These are phyloP conservation scores for Sanghuangporus weigelae DNA, from an alignment of 1,284 basidiomycete genomes.

Conservation along the genomic window DNA sequence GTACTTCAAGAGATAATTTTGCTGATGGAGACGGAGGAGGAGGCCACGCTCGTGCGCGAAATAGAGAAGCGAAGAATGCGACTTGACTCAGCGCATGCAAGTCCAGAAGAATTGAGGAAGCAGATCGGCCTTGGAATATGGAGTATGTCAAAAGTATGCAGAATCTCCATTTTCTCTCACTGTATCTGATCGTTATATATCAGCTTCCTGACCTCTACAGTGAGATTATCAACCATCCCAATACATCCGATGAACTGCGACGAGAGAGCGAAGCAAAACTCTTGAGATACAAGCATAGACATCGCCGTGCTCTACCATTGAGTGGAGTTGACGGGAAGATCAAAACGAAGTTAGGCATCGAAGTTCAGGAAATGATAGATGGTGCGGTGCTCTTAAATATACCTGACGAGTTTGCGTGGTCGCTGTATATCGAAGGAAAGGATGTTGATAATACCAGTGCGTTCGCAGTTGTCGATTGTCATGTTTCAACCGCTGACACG, in stretches of 20 bases:
- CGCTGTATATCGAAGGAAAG: slow-evolving; percentile 68
- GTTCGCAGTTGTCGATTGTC: slow-evolving; percentile 22
- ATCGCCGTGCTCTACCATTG: slow-evolving; percentile 49
- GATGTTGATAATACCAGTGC: slow-evolving; percentile 68
- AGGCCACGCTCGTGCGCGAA: slow-evolving; percentile 50
- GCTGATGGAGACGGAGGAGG: slow-evolving; percentile 59
- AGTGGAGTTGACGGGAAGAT: slow-evolving; percentile 35
- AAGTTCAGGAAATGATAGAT: slow-evolving; percentile 64
- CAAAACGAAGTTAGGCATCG: slow-evolving; percentile 50
- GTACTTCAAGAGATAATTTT: slow-evolving; percentile 63
- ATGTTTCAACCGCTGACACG: background rate
- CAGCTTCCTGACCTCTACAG: slow-evolving; percentile 64
- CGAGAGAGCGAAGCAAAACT: slow-evolving; percentile 67
- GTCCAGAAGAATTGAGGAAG: slow-evolving; percentile 61
- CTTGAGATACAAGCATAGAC: slow-evolving; percentile 53
- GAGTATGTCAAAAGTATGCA: slow-evolving; percentile 48
- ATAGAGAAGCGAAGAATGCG: slow-evolving; percentile 73
- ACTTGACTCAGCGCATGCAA: slow-evolving; percentile 46
- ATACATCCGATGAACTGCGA: slow-evolving; percentile 68
- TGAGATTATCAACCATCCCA: slow-evolving; percentile 72
- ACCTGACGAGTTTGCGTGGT: slow-evolving; percentile 80
- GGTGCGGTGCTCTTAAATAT: slow-evolving; percentile 72
- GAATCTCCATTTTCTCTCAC: background rate
- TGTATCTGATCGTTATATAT: background rate
- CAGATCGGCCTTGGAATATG: slow-evolving; percentile 64